Percentiles rank a stretch among this genome's conserved stretches.
phyloP scores from a whole-genome alignment of 441 rosid species.

The Macaranga tanarius region DNA sequence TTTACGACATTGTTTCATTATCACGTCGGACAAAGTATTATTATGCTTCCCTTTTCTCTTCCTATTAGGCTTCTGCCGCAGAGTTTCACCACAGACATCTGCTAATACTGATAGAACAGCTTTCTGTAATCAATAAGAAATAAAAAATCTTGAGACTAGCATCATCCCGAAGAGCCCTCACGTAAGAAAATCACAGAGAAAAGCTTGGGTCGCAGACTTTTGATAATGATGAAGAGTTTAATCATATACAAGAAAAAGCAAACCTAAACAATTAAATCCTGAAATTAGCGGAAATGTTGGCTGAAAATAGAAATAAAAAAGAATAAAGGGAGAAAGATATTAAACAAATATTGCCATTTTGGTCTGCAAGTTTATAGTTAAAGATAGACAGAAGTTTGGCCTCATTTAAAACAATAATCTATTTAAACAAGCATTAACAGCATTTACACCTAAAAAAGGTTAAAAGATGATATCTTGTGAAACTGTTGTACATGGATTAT shows the following conservation, averaged over 20 bases:
- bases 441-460: background rate
- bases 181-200: slow-evolving; percentile 1
- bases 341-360: background rate
- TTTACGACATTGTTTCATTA: slow-evolving; percentile 54
- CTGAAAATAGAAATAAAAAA: background rate
- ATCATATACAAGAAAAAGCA: slow-evolving; percentile 4
- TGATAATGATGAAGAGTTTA: slow-evolving; percentile 8
- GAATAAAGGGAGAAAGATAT: background rate
- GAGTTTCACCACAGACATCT: slow-evolving; percentile 39
- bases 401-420: background rate
- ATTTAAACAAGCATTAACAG: background rate
- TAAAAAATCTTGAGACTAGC: slow-evolving; percentile 19
- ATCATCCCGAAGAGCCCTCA: slow-evolving; percentile 7
- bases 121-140: slow-evolving; percentile 44
- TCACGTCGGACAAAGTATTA: slow-evolving; percentile 41
- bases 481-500: background rate
- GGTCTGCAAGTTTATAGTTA: background rate
- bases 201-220: background rate
- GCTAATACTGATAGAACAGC: slow-evolving; percentile 54
- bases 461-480: background rate
- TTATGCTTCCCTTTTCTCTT: slow-evolving; percentile 37
- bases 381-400: background rate
- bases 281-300: background rate
- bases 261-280: slow-evolving; percentile 1
- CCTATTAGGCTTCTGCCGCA: slow-evolving; percentile 29